phyloP scores from a whole-genome alignment of 2,329 filamentous ascomycete species.

The Blastomyces percursus region DNA sequence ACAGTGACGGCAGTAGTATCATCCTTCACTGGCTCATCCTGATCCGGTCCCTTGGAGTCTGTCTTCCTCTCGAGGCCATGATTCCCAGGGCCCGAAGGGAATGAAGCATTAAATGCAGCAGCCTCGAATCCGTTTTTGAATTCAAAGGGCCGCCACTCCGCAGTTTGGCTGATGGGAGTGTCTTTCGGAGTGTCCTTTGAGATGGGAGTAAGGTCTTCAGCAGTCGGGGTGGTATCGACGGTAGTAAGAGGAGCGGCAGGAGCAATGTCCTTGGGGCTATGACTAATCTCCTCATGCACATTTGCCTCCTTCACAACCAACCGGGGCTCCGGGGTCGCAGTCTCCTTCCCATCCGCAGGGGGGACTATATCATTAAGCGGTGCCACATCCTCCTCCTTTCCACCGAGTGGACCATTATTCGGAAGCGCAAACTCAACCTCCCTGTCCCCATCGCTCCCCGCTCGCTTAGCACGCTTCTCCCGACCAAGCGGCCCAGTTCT shows the following conservation, averaged over 20 bases:
- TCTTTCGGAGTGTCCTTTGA: neutral
- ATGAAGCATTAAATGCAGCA: conserved; percentile 42
- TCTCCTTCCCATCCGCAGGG: neutral
- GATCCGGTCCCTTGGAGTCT: neutral
- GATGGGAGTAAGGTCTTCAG: neutral
- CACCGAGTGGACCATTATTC: conserved; percentile 21
- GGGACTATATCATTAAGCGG: neutral
- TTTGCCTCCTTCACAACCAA: neutral
- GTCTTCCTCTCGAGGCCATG: conserved; percentile 6
- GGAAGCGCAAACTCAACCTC: conserved; percentile 61
- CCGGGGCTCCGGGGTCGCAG: neutral
- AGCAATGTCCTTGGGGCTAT: conserved; percentile 24
- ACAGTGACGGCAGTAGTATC: neutral
- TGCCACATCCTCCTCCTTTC: conserved; percentile 12
- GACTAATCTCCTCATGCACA: neutral
- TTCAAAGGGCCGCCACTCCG: conserved; percentile 52
- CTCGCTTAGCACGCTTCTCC: conserved; percentile 62
- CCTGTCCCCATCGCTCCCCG: conserved; percentile 55
- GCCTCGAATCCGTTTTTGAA: conserved; percentile 40
- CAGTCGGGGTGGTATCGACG: conserved; percentile 10
- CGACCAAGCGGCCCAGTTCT: conserved; percentile 55
- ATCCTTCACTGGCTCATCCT: neutral
- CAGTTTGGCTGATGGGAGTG: conserved; percentile 24
- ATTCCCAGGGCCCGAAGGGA: conserved; percentile 29
- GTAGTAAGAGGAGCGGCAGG: conserved; percentile 18